phyloP scores from a whole-genome alignment of 1,284 basidiomycete genomes.

The Puccinia horiana region DNA sequence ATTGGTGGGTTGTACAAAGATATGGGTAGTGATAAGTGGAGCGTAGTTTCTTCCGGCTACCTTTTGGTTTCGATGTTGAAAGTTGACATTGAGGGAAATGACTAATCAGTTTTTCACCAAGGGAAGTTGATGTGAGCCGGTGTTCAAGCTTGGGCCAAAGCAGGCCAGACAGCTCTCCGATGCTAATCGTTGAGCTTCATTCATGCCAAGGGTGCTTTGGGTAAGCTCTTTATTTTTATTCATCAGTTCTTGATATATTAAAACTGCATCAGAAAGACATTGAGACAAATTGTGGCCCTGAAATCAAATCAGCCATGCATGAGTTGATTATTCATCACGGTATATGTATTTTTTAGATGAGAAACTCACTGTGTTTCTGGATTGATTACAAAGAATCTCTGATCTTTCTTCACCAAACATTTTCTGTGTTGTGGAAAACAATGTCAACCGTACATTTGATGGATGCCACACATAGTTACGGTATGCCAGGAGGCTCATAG shows the following conservation, averaged over 20 bases:
- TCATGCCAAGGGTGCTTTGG: neutral
- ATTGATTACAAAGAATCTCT: neutral
- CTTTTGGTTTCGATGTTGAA: constrained; percentile 16
- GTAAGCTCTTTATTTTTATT: neutral
- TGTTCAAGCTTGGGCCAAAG: neutral
- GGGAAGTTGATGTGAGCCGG: too few species aligned
- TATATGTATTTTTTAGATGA: too few species aligned
- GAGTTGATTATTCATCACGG: too few species aligned
- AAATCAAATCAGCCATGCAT: too few species aligned
- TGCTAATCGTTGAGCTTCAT: neutral
- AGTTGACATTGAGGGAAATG: neutral
- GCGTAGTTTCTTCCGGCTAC: neutral
- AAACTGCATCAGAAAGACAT: neutral
- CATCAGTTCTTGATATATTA: neutral
- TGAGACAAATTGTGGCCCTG: neutral
- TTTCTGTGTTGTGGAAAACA: neutral
- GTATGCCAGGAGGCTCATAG: neutral
- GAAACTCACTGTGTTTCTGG: neutral
- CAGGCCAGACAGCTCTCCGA: neutral
- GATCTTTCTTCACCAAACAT: neutral
- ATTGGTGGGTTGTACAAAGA: neutral
- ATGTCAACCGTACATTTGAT: neutral
- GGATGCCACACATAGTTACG: constrained; percentile 1
- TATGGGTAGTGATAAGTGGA: neutral
- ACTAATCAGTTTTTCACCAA: neutral